Conservation (phyloP, 441 rosid genomes). For the Lepidium campestre region DNA sequence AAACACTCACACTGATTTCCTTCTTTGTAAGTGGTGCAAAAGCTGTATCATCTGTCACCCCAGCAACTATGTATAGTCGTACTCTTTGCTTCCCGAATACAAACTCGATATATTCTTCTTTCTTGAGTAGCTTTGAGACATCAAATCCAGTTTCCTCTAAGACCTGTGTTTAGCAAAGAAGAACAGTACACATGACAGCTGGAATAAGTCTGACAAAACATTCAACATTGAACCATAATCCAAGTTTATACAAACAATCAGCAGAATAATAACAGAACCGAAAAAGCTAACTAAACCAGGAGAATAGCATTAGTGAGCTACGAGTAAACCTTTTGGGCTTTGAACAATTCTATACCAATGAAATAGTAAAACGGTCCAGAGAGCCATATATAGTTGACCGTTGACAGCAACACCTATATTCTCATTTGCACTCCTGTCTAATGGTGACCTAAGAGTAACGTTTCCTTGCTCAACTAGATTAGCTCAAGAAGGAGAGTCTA, state of each 20-base stretch:
- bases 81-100: conserved; percentile 95
- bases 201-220: conserved; percentile 1
- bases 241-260: conserved; percentile 7
- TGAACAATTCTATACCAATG: not conserved
- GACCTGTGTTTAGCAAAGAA: conserved; percentile 46
- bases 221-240: not conserved
- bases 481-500: not conserved
- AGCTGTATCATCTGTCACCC: conserved; percentile 76
- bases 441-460: conserved; percentile 1
- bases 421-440: not conserved
- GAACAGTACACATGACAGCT: not conserved
- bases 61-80: conserved; percentile 79
- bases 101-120: conserved; percentile 76
- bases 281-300: not conserved
- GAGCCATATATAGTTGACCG: not conserved
- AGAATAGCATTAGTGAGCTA: not conserved
- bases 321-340: not conserved
- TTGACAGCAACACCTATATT: conserved; percentile 13
- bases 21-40: conserved; percentile 95
- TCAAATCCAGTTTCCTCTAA: conserved; percentile 95
- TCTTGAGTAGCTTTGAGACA: conserved; percentile 70
- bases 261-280: not conserved
- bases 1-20: conserved; percentile 86
- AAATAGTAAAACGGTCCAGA: not conserved
- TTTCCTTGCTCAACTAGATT: not conserved